These are phyloP conservation scores for Phytopythium chamaehyphon DNA, from an alignment of 352 stramenopile genomes.

Conservation along the genomic window DNA sequence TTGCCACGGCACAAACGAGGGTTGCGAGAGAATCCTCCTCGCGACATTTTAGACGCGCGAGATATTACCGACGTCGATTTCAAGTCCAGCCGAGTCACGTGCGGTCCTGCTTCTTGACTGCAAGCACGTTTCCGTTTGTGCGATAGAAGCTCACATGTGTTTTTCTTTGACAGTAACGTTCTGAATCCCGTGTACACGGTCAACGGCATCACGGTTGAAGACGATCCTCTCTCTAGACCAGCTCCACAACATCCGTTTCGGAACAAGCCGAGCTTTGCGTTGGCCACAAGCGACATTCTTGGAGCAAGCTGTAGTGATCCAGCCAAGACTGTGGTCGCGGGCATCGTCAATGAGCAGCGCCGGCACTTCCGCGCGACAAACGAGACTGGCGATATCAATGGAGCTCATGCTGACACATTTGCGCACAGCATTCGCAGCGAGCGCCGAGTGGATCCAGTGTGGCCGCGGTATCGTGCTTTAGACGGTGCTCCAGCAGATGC, in stretches of 20 bases:
- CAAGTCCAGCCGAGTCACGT: slow-evolving; percentile 71
- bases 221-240: slow-evolving; percentile 49
- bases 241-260: slow-evolving; percentile 37
- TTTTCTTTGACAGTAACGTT: slow-evolving; percentile 36
- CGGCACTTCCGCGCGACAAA: slow-evolving; percentile 59
- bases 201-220: slow-evolving; percentile 50
- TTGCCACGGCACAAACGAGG: slow-evolving; percentile 45
- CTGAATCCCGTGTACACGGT: slow-evolving; percentile 71
- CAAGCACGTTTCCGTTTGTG: neutral
- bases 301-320: slow-evolving; percentile 49
- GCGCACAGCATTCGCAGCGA: slow-evolving; percentile 65
- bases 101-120: slow-evolving; percentile 8
- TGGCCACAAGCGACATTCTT: slow-evolving; percentile 61
- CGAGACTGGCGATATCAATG: slow-evolving; percentile 53
- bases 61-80: slow-evolving; percentile 77
- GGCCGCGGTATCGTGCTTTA: slow-evolving; percentile 51
- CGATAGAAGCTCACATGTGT: neutral
- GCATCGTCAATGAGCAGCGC: slow-evolving; percentile 54
- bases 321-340: slow-evolving; percentile 45
- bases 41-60: slow-evolving; percentile 53
- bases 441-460: slow-evolving; percentile 62
- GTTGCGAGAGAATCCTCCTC: slow-evolving; percentile 46
- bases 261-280: slow-evolving; percentile 46
- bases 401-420: slow-evolving; percentile 58
- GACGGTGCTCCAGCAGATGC: slow-evolving; percentile 57